These are phyloP conservation scores for Ceratocystis huliohia DNA, from an alignment of 2,329 filamentous ascomycete species.

Conservation along the genomic window DNA sequence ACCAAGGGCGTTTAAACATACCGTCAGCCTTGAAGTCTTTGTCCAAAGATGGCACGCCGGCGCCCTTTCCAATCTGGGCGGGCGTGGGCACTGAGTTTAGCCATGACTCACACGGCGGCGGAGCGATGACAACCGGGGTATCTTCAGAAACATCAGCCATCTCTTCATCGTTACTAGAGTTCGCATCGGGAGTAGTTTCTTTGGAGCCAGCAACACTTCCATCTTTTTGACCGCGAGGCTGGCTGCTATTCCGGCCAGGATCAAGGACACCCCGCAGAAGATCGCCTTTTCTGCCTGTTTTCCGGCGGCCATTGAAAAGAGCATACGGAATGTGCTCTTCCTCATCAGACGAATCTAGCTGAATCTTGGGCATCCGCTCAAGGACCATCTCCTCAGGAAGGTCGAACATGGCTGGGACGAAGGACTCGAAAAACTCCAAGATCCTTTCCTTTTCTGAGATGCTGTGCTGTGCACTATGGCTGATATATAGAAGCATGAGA, in stretches of 20 bases:
- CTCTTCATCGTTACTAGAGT: conserved; percentile 67
- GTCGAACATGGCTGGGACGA: conserved; percentile 65
- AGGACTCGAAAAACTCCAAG: conserved; percentile 61
- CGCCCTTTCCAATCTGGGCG: conserved; percentile 34
- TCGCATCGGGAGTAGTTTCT: conserved; percentile 74
- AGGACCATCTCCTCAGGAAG: conserved; percentile 57
- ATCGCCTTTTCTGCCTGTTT: conserved; percentile 64
- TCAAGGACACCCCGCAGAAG: conserved; percentile 80
- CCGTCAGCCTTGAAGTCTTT: conserved; percentile 62
- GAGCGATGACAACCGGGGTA: conserved; percentile 45
- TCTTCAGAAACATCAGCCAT: conserved; percentile 50
- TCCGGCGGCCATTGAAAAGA: conserved; percentile 50
- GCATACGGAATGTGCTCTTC: conserved; percentile 61
- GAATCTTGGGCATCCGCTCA: conserved; percentile 53
- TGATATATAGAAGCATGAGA: conserved; percentile 51
- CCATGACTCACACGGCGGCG: conserved; percentile 38
- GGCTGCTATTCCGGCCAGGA: conserved; percentile 57
- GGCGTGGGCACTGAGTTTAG: conserved; percentile 48
- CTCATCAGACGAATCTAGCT: conserved; percentile 60
- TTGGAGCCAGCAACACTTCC: conserved; percentile 72
- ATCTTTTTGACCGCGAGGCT: conserved; percentile 60
- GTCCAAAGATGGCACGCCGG: conserved; percentile 41
- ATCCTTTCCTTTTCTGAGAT: conserved; percentile 61
- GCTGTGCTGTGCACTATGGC: conserved; percentile 58
- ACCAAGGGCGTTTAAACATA: conserved; percentile 65